phyloP scores from a whole-genome alignment of 257 asterid species.

The Handroanthus guayacan region DNA sequence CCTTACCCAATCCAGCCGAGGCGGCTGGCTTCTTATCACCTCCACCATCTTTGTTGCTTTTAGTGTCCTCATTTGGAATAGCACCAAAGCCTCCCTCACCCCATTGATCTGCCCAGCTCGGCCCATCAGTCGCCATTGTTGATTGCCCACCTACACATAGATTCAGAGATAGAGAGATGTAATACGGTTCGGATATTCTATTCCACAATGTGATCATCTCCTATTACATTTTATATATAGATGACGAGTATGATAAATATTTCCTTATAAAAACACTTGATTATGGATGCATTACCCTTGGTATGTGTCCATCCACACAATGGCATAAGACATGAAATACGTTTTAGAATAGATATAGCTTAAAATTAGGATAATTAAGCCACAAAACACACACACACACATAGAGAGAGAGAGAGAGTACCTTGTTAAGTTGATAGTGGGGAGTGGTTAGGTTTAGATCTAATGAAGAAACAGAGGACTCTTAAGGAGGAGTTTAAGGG shows the following conservation, averaged over 20 bases:
- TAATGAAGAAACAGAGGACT: conserved; percentile 34
- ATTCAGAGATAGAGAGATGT: neutral
- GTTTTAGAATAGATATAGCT: too few relatives aligned
- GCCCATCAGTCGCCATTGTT: conserved; percentile 67
- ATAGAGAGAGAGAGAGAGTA: conserved; percentile 34
- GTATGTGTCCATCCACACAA: too few relatives aligned
- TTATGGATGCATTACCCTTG: too few relatives aligned
- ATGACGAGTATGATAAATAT: too few relatives aligned
- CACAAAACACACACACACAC: neutral
- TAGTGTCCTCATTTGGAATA: conserved; percentile 50
- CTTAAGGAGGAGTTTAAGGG: conserved; percentile 6
- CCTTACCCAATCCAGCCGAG: conserved; percentile 65
- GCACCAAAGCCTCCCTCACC: conserved; percentile 92
- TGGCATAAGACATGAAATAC: too few relatives aligned
- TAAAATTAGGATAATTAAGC: too few relatives aligned
- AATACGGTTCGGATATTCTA: too few relatives aligned
- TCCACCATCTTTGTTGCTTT: conserved; percentile 45
- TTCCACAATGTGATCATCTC: too few relatives aligned
- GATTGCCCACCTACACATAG: conserved; percentile 18
- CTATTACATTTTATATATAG: neutral
- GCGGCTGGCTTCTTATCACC: conserved; percentile 44
- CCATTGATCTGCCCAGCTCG: conserved; percentile 99
- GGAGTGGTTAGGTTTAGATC: conserved; percentile 32
- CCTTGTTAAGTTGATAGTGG: conserved; percentile 42
- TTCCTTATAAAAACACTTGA: too few relatives aligned